These are phyloP conservation scores for Stephania japonica DNA, from an alignment of 164 flowering plant genomes.

Conservation along the genomic window DNA sequence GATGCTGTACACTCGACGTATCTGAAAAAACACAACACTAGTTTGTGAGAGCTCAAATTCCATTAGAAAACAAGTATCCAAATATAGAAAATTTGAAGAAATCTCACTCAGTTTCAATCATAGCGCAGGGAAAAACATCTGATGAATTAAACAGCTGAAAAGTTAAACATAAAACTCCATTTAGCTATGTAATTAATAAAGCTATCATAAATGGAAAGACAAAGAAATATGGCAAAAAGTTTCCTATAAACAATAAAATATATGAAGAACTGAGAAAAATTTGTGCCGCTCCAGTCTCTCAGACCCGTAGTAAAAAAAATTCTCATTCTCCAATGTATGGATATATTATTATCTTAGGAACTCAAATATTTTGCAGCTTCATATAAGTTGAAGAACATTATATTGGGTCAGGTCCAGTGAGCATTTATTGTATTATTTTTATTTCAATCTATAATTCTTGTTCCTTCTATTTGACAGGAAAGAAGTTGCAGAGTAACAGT, in stretches of 20 bases:
- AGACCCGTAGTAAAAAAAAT: background rate
- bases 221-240: background rate
- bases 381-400: background rate
- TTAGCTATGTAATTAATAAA: too few species aligned
- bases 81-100: too few species aligned
- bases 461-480: background rate
- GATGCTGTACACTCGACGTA: slow-evolving; percentile 98
- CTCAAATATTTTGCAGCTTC: background rate
- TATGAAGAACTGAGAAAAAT: background rate
- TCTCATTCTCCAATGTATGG: background rate
- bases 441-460: background rate
- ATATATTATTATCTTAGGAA: too few species aligned
- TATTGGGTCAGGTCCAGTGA: background rate
- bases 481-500: too few species aligned
- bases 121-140: too few species aligned
- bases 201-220: background rate
- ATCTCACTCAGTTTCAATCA: too few species aligned
- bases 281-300: background rate
- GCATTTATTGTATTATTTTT: too few species aligned
- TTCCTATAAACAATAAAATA: too few species aligned
- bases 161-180: background rate
- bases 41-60: too few species aligned
- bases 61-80: too few species aligned
- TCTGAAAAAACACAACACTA: slow-evolving; percentile 22
- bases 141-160: too few species aligned